Conservation (phyloP, 2,329 filamentous ascomycete species). For the Pestalotiopsis sp. region DNA sequence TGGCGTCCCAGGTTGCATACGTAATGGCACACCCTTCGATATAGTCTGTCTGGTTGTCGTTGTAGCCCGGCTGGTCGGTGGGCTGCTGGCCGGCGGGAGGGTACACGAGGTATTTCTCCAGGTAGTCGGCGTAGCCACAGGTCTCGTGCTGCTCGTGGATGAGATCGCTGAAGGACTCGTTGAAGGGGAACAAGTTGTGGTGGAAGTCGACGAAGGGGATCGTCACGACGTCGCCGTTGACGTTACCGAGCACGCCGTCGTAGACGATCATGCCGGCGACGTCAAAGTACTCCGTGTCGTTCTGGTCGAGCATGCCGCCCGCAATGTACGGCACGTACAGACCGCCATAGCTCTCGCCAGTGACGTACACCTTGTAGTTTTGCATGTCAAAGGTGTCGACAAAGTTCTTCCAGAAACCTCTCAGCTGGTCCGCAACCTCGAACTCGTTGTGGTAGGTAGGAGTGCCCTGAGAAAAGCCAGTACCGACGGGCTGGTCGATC, state of each 20-base stretch:
- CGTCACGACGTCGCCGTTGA: slow-evolving; percentile 47
- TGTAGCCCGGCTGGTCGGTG: slow-evolving; percentile 41
- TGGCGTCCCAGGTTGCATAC: slow-evolving; percentile 53
- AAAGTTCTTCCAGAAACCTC: slow-evolving; percentile 68
- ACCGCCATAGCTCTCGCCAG: slow-evolving; percentile 72
- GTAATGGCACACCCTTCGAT: slow-evolving; percentile 47
- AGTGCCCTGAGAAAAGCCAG: slow-evolving; percentile 21
- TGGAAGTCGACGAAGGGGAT: slow-evolving; percentile 63
- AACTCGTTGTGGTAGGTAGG: slow-evolving; percentile 51
- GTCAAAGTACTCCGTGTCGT: slow-evolving; percentile 68
- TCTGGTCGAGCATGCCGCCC: slow-evolving; percentile 67
- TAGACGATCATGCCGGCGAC: slow-evolving; percentile 70
- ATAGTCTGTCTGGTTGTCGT: slow-evolving; percentile 28
- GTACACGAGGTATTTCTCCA: slow-evolving; percentile 64
- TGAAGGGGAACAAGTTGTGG: slow-evolving; percentile 61
- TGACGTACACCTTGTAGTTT: slow-evolving; percentile 69
- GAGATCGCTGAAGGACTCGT: slow-evolving; percentile 54
- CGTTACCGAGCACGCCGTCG: slow-evolving; percentile 63
- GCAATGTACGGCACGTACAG: slow-evolving; percentile 71
- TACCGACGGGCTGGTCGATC: slow-evolving; percentile 48
- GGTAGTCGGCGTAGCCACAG: slow-evolving; percentile 64
- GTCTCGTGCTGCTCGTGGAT: slow-evolving; percentile 51
- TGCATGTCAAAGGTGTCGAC: slow-evolving; percentile 69
- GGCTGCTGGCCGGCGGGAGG: slow-evolving; percentile 66
- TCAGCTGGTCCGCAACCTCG: slow-evolving; percentile 56